Percentiles rank a stretch among this genome's conserved stretches.
phyloP scores from a whole-genome alignment of 305 asterid genomes.

The Fraxinus albicans region DNA sequence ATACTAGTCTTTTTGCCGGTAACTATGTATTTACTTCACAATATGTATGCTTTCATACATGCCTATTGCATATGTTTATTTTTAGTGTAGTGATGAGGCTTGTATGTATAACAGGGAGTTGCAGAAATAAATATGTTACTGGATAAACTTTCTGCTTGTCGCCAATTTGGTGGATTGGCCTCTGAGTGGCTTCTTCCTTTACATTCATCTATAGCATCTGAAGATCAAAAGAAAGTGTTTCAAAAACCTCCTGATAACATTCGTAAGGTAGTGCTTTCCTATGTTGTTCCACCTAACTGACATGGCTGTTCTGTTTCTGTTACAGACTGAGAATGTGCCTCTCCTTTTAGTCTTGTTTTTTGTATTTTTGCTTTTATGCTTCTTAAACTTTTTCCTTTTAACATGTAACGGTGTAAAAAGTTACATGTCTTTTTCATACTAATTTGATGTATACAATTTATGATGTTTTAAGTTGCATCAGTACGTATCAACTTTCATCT shows the following conservation, averaged over 20 bases:
- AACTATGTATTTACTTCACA: slow-evolving; percentile 20
- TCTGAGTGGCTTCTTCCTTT: slow-evolving; percentile 96
- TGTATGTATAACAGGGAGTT: slow-evolving; percentile 68
- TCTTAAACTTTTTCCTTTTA: slow-evolving; percentile 14
- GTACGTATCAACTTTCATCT: not conserved
- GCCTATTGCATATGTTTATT: slow-evolving; percentile 8
- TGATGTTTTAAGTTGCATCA: not conserved
- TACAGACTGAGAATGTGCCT: slow-evolving; percentile 1
- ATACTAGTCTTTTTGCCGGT: slow-evolving; percentile 91
- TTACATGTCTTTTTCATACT: not conserved
- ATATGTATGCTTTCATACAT: slow-evolving; percentile 15
- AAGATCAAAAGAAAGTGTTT: slow-evolving; percentile 90
- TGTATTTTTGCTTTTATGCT: slow-evolving; percentile 8
- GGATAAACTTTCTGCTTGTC: slow-evolving; percentile 72
- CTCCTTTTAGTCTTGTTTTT: not conserved
- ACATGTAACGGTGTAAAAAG: not conserved
- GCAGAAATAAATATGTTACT: slow-evolving; percentile 77
- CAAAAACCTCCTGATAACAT: slow-evolving; percentile 77
- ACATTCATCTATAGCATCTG: slow-evolving; percentile 92
- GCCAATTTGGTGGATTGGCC: slow-evolving; percentile 74
- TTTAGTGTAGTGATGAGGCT: slow-evolving; percentile 5
- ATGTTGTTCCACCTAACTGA: slow-evolving; percentile 6
- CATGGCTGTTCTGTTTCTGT: slow-evolving; percentile 14
- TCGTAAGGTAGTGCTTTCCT: slow-evolving; percentile 66
- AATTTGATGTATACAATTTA: not conserved